These are phyloP conservation scores for Hyphodiscus hymeniophilus DNA, from an alignment of 495 filamentous ascomycete genomes.

Conservation along the genomic window DNA sequence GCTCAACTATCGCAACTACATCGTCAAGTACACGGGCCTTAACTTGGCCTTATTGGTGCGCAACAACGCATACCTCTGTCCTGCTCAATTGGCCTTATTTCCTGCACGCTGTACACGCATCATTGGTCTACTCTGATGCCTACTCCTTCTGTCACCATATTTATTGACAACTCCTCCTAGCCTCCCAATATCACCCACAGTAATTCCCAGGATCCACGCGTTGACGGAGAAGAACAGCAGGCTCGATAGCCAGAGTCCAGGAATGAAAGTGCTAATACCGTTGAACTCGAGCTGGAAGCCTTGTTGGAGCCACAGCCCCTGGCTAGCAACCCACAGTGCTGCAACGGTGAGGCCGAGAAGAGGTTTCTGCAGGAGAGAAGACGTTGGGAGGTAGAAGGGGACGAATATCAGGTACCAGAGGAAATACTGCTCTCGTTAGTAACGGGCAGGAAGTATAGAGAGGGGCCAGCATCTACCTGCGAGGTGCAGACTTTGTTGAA, in stretches of 20 bases:
- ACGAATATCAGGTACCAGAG: constrained; percentile 94
- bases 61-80: too few species aligned
- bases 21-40: too few species aligned
- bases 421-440: constrained; percentile 60
- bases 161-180: too few species aligned
- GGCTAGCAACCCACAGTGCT: constrained; percentile 59
- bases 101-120: too few species aligned
- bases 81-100: too few species aligned
- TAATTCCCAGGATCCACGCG: constrained; percentile 74
- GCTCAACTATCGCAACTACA: too few species aligned
- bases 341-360: constrained; percentile 53
- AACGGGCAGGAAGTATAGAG: neutral
- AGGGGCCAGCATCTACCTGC: constrained; percentile 51
- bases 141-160: too few species aligned
- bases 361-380: constrained; percentile 55
- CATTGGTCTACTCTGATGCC: too few species aligned
- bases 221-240: constrained; percentile 79
- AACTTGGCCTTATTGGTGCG: too few species aligned
- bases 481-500: constrained; percentile 99
- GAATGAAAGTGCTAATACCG: constrained; percentile 75
- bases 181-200: constrained; percentile 66
- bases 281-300: constrained; percentile 84
- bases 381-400: constrained; percentile 79
- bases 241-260: constrained; percentile 68
- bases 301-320: constrained; percentile 83